These are phyloP conservation scores for Penicillium atrosanguineum DNA, from an alignment of 495 filamentous ascomycete genomes.

Conservation along the genomic window DNA sequence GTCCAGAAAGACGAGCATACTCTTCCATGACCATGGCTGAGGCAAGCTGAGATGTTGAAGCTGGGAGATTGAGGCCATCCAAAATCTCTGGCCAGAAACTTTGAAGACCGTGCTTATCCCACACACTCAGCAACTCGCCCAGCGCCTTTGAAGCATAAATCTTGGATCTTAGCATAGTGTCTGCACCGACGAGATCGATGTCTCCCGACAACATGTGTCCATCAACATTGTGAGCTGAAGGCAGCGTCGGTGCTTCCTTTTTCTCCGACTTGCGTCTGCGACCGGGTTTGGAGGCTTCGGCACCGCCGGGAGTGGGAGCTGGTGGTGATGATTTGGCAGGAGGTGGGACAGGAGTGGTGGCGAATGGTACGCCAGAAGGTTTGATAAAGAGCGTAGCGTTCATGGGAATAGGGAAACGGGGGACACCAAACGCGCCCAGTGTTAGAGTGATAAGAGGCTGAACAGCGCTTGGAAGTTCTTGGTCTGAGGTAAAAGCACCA, in stretches of 20 bases:
- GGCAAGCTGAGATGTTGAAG: constrained; percentile 80
- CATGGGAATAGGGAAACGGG: constrained; percentile 86
- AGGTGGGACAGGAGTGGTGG: constrained; percentile 45
- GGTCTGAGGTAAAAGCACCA: constrained; percentile 62
- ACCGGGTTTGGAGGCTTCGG: constrained; percentile 48
- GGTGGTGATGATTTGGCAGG: constrained; percentile 61
- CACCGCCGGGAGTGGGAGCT: constrained; percentile 11
- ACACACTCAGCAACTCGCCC: constrained; percentile 51
- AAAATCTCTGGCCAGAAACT: constrained; percentile 51
- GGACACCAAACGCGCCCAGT: constrained; percentile 86
- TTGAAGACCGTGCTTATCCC: constrained; percentile 43
- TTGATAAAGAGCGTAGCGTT: constrained; percentile 84
- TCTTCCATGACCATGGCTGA: constrained; percentile 86
- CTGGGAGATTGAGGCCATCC: constrained; percentile 63
- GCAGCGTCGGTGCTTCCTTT: constrained; percentile 63
- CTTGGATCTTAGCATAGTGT: constrained; percentile 83
- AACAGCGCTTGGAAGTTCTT: constrained; percentile 58
- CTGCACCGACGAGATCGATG: constrained; percentile 86
- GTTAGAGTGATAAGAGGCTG: constrained; percentile 75
- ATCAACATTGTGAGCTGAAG: constrained; percentile 86
- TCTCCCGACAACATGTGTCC: constrained; percentile 97
- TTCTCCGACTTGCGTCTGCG: constrained; percentile 80
- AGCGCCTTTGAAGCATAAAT: constrained; percentile 81
- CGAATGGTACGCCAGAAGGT: constrained; percentile 85
- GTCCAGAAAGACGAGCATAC: constrained; percentile 56